phyloP scores from a whole-genome alignment of 768 basidiomycete species.

The Mycena galericulata region DNA sequence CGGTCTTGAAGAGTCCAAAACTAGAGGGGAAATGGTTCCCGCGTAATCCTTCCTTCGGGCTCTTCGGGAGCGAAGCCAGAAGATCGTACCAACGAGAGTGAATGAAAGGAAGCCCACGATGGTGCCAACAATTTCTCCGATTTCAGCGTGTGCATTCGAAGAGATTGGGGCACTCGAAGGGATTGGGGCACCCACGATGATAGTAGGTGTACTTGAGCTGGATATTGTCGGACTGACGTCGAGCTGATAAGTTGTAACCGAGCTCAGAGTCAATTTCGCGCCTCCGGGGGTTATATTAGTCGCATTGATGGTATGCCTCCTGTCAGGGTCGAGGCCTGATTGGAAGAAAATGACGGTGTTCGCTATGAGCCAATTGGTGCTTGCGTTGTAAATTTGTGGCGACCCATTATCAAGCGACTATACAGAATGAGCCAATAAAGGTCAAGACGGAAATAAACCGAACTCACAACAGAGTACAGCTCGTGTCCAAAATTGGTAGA shows the following conservation, averaged over 20 bases:
- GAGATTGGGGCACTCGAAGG: background rate
- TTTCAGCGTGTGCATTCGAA: background rate
- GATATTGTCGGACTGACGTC: background rate
- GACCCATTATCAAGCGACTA: constrained; percentile 17
- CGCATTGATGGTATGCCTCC: constrained; percentile 10
- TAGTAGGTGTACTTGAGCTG: no score
- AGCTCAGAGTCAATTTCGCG: constrained; percentile 11
- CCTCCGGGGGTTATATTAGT: constrained; percentile 12
- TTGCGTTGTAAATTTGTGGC: constrained; percentile 19
- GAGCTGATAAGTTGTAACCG: constrained; percentile 1
- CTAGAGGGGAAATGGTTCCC: background rate
- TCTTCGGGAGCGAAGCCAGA: constrained; percentile 14
- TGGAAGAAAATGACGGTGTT: constrained; percentile 19
- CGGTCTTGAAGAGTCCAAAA: background rate
- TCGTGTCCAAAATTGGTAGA: constrained; percentile 20
- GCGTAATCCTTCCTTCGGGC: background rate
- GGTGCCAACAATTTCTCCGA: constrained; percentile 17
- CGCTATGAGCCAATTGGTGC: constrained; percentile 20
- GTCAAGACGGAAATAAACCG: background rate
- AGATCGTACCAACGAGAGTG: background rate
- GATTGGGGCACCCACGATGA: no score
- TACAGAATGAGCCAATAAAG: background rate
- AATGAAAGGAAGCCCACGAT: background rate
- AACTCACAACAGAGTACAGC: constrained; percentile 23
- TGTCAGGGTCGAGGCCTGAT: constrained; percentile 18